Base-by-base conservation (phyloP, 2,329 filamentous ascomycete species). In the Aspergillus phoenicis region DNA sequence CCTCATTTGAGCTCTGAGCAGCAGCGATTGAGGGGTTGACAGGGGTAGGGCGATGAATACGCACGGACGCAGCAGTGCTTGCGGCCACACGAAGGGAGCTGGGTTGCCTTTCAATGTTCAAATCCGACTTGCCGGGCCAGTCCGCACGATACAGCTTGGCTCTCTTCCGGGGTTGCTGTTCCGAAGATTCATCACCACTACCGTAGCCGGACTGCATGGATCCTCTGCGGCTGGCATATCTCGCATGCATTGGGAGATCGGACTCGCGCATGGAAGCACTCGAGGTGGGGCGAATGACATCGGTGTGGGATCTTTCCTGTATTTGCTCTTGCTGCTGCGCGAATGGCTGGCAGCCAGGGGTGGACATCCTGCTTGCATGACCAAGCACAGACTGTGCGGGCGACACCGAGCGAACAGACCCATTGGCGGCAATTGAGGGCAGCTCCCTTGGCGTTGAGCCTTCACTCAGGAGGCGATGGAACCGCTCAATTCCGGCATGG, bases 1-100 rank as follows among this genome's bases (percentile, higher is more conserved):
- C 79, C 60, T 81, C 79, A 52, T 71, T 68, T 2, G 73, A 72
- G 30, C 70, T 70, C 57, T 75, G 66, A 52, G 69, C 68, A 17
- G 68, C 66, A 30, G 70, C 64, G 20, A 73, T 66, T 8, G 71
- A 65, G 41, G 79, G 77, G 58, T 80, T 80, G 26, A 81, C 66
- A 6, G 80, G 77, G 4, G 91, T 84, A 4, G 94, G 94, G 48
- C 93, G 86, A 74, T 97, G 90, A 52, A 89, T 89, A 47, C 94
- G 90, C 61, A 98, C 83, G 5, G 93, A 97, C 45, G 92, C 91
- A 48, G 93, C 90, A 15, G 91, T 96, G 73, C 92, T 96, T 51
- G 94, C 94, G 62, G 91, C 89, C n/a, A 97, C 92, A 52, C 93
- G 86, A 26, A 98, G 81, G 3, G 91, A 96, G 52, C 95, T 92